Conservation (phyloP, 495 filamentous ascomycete species). For the Penicillium nucicola region DNA sequence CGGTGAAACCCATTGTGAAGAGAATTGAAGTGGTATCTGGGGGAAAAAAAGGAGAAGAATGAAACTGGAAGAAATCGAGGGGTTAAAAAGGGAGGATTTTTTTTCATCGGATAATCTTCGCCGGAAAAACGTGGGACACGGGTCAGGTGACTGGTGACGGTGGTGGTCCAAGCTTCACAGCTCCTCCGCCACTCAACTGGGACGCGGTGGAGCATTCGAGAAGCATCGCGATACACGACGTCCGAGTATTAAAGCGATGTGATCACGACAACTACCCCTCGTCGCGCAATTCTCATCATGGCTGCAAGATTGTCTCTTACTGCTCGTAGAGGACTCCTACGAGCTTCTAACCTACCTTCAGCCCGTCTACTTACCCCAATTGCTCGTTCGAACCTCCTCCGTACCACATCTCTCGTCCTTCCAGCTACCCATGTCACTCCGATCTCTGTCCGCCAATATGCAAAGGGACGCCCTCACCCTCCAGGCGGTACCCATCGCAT, state of each 20-base stretch:
- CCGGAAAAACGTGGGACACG: conserved; percentile 5
- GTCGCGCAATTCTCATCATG: conserved; percentile 17
- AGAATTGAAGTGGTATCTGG: conserved; percentile 18
- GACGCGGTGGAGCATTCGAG: conserved; percentile 42
- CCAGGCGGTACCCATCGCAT: conserved; percentile 92
- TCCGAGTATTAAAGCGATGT: conserved; percentile 18
- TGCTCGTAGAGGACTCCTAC: conserved; percentile 29
- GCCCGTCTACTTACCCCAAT: conserved; percentile 19
- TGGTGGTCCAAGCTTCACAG: conserved; percentile 26
- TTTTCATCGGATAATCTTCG: conserved; percentile 35
- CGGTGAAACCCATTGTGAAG: conserved; percentile 88
- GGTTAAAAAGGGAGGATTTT: conserved; percentile 31
- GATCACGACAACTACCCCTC: background rate
- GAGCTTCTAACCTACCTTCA: conserved; percentile 19
- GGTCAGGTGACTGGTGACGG: conserved; percentile 37
- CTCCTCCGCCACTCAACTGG: conserved; percentile 33
- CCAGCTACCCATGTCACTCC: conserved; percentile 9
- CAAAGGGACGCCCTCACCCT: conserved; percentile 75
- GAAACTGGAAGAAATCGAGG: conserved; percentile 21
- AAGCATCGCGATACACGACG: conserved; percentile 33
- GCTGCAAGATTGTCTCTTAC: conserved; percentile 35
- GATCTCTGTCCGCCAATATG: conserved; percentile 55
- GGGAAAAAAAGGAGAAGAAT: conserved; percentile 16
- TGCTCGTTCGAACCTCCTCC: conserved; percentile 20
- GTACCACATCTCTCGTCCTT: conserved; percentile 13